These are phyloP conservation scores for Penicillium robsamsonii DNA, from an alignment of 495 filamentous ascomycete genomes.

Conservation along the genomic window DNA sequence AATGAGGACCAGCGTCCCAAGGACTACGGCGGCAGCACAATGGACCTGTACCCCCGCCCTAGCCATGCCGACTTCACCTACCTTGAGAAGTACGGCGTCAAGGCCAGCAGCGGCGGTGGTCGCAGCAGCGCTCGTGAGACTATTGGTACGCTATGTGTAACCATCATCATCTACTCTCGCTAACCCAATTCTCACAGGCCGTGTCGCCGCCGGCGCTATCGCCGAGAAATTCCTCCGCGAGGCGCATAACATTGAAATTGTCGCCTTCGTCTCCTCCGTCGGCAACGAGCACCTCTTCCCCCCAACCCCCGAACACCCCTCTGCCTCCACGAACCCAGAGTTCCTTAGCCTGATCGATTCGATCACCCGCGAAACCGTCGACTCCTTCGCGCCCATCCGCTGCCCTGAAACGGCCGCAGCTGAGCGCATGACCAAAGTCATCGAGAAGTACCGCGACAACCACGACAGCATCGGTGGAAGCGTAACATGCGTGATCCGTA, in stretches of 20 bases:
- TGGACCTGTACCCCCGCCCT: slow-evolving; percentile 87
- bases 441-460: slow-evolving; percentile 76
- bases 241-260: slow-evolving; percentile 83
- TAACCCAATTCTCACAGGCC: slow-evolving; percentile 42
- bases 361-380: slow-evolving; percentile 76
- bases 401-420: slow-evolving; percentile 70
- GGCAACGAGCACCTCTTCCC: slow-evolving; percentile 82
- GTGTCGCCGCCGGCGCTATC: slow-evolving; percentile 92
- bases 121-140: slow-evolving; percentile 92
- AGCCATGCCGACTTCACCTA: slow-evolving; percentile 98
- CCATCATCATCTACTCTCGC: background rate
- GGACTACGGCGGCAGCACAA: slow-evolving; percentile 89
- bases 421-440: slow-evolving; percentile 71
- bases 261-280: slow-evolving; percentile 86
- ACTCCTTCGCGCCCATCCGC: slow-evolving; percentile 78
- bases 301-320: slow-evolving; percentile 70
- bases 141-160: slow-evolving; percentile 56
- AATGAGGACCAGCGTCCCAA: slow-evolving; percentile 94
- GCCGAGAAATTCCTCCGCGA: slow-evolving; percentile 88
- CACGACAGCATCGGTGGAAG: slow-evolving; percentile 92
- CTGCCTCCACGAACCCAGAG: slow-evolving; percentile 73
- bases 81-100: slow-evolving; percentile 94
- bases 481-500: slow-evolving; percentile 93
- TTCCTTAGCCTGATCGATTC: slow-evolving; percentile 74
- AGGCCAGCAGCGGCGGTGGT: slow-evolving; percentile 89